phyloP scores from a whole-genome alignment of 495 filamentous ascomycete genomes.

The Rostrohypoxylon terebratum region DNA sequence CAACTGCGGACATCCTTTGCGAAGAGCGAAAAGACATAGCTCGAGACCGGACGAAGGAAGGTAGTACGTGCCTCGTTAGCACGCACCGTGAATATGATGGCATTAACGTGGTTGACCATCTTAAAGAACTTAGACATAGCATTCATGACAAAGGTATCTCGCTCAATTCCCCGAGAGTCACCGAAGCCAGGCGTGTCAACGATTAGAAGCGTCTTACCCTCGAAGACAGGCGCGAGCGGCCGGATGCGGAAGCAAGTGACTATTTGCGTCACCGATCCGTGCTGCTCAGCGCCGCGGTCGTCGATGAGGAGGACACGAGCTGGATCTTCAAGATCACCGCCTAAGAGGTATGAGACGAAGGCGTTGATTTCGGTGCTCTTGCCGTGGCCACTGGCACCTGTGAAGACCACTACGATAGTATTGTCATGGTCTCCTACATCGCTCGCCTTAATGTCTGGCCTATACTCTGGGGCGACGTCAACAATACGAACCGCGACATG shows the following conservation, averaged over 20 bases:
- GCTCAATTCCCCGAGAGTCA: constrained; percentile 19
- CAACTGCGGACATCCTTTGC: constrained; percentile 23
- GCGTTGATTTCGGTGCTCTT: constrained; percentile 27
- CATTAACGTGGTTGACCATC: constrained; percentile 20
- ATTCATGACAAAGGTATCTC: constrained; percentile 18
- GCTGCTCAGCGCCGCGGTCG: constrained; percentile 21
- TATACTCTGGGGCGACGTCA: constrained; percentile 11
- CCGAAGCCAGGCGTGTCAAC: constrained; percentile 27
- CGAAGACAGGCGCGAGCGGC: constrained; percentile 18
- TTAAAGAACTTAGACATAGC: constrained; percentile 1
- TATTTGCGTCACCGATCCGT: constrained; percentile 14
- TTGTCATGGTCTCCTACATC: constrained; percentile 1
- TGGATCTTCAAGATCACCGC: constrained; percentile 11
- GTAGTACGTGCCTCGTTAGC: constrained; percentile 29
- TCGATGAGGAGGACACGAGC: constrained; percentile 13
- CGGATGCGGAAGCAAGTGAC: constrained; percentile 32
- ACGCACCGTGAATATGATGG: constrained; percentile 23
- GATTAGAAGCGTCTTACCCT: constrained; percentile 25
- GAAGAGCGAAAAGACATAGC: constrained; percentile 25
- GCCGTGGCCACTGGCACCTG: constrained; percentile 4
- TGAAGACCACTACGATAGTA: constrained; percentile 12
- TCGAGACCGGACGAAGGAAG: constrained; percentile 22
- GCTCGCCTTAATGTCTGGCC: not conserved
- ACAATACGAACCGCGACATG: constrained; percentile 11
- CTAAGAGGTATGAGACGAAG: constrained; percentile 16